Evolutionary conservation across 2,329 filamentous ascomycete genomes (phyloP), one percentile per base, ranked within the genome.

Genomic region (Colletotrichum coccodes): DNA sequence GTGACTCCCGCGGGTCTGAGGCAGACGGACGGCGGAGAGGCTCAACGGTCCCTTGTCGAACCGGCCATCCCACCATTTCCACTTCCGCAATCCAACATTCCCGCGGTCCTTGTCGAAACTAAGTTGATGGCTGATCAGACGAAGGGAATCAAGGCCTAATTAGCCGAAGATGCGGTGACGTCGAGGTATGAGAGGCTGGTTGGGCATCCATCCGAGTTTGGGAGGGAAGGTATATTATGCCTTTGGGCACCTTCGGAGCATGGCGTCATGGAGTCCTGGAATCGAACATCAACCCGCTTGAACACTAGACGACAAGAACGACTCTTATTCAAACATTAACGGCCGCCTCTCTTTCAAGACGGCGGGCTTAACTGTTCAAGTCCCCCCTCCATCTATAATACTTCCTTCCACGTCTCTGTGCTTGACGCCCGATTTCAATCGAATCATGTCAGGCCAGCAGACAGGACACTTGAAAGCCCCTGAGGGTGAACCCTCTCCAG

Each of bases 391-490:
- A 21, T 58, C 56, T 58, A 60, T 62, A 57, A 44, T 40, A 56
- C n/a, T 57, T 14, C 66, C 61, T n/a, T 52, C 40, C 16, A 53
- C 60, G 47, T 47, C 50, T 38, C 26, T 71, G 21, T 30, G 50
- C 5, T 28, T 71, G 23, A 42, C 66, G 3, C 56, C 38, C 5
- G 42, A 30, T 3, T 62, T 62, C 11, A 60, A 71, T 32, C 52
- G 52, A 57, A 70, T 66, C 60, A 71, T 71, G 69, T 69, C 69
- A 36, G 66, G 52, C 11, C 61, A 71, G 23, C 66, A 63, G 69
- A 60, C 65, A 18, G 66, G 50, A 34, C 42, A 42, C 21, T n/a
- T 68, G 40, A 68, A 68, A 32, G 66, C 40, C 38, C 61, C 61
- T 3, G 65, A 70, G 49, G 64, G 56, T 49, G 53, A 61, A 26